Evolutionary conservation across 192 early-diverging fungal species (phyloP).

Genomic region (Diversispora eburnea): DNA sequence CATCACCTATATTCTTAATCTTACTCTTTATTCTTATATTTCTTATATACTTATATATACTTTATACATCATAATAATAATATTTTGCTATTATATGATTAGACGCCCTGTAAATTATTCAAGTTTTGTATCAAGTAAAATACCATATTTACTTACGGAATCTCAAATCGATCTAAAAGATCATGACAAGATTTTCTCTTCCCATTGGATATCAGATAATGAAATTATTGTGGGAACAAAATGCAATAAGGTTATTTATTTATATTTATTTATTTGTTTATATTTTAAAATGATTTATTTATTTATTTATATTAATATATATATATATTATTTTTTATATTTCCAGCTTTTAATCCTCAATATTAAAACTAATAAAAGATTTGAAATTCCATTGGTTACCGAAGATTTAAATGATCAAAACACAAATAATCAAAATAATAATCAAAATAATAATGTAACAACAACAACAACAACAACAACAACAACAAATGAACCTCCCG

Average conservation of each 20-base stretch:
- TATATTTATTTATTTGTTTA: background rate
- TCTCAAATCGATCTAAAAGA: conserved; percentile 30
- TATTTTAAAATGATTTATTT: background rate
- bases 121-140: conserved; percentile 22
- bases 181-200: conserved; percentile 59
- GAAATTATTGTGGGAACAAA: conserved; percentile 62
- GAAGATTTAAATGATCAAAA: background rate
- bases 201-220: conserved; percentile 46
- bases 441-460: no score
- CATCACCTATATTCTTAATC: no score
- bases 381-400: conserved; percentile 36
- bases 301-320: conserved; percentile 9
- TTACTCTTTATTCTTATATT: no score
- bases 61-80: no score
- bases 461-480: background rate
- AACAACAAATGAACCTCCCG: conserved; percentile 9
- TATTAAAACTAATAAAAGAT: conserved; percentile 33
- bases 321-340: no score
- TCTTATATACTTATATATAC: no score
- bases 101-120: background rate
- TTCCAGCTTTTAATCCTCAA: conserved; percentile 37
- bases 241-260: conserved; percentile 46
- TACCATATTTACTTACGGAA: conserved; percentile 33
- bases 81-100: background rate
- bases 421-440: background rate